Conservation (phyloP, 2,329 filamentous ascomycete species). For the Aspergillus uvarum region DNA sequence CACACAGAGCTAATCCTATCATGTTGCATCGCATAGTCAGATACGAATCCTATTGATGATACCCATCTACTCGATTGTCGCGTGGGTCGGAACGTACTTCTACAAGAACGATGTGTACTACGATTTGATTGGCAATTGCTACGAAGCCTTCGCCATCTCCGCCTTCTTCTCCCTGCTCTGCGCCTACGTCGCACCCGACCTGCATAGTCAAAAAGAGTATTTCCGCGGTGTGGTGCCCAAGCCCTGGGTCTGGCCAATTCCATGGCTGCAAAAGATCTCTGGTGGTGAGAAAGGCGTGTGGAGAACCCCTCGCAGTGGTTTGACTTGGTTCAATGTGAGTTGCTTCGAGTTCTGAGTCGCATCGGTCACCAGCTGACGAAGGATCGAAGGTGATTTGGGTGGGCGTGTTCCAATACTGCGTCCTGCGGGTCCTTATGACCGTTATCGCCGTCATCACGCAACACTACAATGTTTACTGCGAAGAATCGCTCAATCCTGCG, state of each 20-base stretch:
- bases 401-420: conserved; percentile 81
- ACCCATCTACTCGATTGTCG: conserved; percentile 73
- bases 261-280: conserved; percentile 68
- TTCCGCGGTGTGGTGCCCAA: conserved; percentile 68
- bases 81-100: conserved; percentile 70
- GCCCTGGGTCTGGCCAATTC: conserved; percentile 74
- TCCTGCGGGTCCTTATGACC: conserved; percentile 76
- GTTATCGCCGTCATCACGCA: conserved; percentile 73
- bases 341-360: background rate
- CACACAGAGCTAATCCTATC: conserved; percentile 3
- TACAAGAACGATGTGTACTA: conserved; percentile 80
- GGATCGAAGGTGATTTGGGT: conserved; percentile 60
- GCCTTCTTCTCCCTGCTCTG: conserved; percentile 84
- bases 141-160: conserved; percentile 84
- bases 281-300: conserved; percentile 68
- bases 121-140: conserved; percentile 77
- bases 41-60: conserved; percentile 89
- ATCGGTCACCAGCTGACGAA: background rate
- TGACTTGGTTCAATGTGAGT: conserved; percentile 81
- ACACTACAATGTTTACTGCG: conserved; percentile 70
- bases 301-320: conserved; percentile 72
- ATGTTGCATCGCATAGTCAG: conserved; percentile 55
- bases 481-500: conserved; percentile 71
- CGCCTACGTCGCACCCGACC: conserved; percentile 72
- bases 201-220: conserved; percentile 79